Base-by-base conservation (phyloP, 345 rosid species). In the Rhizophora apiculata region DNA sequence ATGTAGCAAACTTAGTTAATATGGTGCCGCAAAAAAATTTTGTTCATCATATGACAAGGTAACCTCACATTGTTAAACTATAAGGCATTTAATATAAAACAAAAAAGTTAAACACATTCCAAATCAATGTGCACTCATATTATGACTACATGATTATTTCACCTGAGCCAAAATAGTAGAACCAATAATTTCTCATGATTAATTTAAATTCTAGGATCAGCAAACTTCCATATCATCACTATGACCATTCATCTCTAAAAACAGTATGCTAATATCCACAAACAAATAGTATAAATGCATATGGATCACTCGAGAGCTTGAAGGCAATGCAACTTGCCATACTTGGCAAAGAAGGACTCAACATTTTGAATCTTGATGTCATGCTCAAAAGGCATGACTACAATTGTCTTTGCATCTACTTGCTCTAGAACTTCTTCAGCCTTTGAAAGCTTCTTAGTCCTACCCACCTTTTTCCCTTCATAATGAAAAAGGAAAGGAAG, bases 41-140 rank as follows among this genome's bases (percentile, higher is more conserved):
- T 61, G 65, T 30, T 58, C 24, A 20, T 49, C 48, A 18, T 24
- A 60, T 60, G 66, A 30, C 60, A 58, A 51, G 72, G 66, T 16
- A 60, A 30, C 60, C 72, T 69, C 15, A 69, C 66, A 31, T 60
- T 69, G 16, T 69, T 69, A 32, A 69, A 51, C 72, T 69, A 5
- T 19, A 30, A 60, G 6, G 51, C 29, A 49, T 39, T 20, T 43
- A 30, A 5, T 1, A 16, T 1, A 68, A 39, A 36, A n/a, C 1
- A 8, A 19, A 43, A 15, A 68, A 22, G 11, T 13, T 15, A 48
- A 31, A 68, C 11, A 10, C 46, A 39, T 39, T 39, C 15, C 46
- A 39, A 10, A 39, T 8, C 15, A 39, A 39, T 39, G 46, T 39
- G 46, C 3, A 39, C 3, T 2, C 3, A 39, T 2, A 39, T 39